phyloP scores from a whole-genome alignment of 2,329 filamentous ascomycete species.

The Xylaria digitata region DNA sequence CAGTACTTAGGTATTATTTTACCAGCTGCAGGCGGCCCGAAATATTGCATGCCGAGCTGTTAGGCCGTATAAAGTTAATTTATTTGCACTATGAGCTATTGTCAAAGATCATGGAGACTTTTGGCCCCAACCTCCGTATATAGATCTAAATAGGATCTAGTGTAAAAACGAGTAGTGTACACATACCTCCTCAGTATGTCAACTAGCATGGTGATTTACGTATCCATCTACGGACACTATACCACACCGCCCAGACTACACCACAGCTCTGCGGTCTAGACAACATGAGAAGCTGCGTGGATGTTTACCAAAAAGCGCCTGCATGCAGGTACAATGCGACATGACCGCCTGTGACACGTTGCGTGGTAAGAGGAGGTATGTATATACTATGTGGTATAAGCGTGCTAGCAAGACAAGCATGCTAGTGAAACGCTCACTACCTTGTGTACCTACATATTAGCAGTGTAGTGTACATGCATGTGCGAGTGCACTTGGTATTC shows the following conservation, averaged over 20 bases:
- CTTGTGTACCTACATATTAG: slow-evolving; percentile 15
- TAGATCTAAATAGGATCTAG: too few relatives aligned
- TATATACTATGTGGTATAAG: slow-evolving; percentile 28
- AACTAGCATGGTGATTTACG: slow-evolving; percentile 2
- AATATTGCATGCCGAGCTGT: too few relatives aligned
- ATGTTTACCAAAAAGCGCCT: slow-evolving; percentile 22
- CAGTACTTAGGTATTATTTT: too few relatives aligned
- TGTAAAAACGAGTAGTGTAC: too few relatives aligned
- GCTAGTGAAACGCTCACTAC: slow-evolving; percentile 63
- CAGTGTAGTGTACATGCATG: neutral
- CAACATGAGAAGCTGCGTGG: slow-evolving; percentile 24
- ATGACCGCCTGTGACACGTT: slow-evolving; percentile 30
- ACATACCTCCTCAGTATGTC: too few relatives aligned
- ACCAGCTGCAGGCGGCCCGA: too few relatives aligned
- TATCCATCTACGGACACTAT: neutral
- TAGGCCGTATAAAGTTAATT: too few relatives aligned
- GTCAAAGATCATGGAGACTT: too few relatives aligned
- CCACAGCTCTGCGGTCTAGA: slow-evolving; percentile 28
- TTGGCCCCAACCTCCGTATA: too few relatives aligned
- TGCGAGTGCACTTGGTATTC: neutral
- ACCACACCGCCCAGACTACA: neutral
- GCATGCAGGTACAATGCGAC: slow-evolving; percentile 37
- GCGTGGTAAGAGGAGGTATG: neutral
- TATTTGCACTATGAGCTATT: too few relatives aligned
- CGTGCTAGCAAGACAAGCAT: slow-evolving; percentile 76